phyloP scores from a whole-genome alignment of 371 early-diverging fungal genomes.

The Chytridium lagenaria region DNA sequence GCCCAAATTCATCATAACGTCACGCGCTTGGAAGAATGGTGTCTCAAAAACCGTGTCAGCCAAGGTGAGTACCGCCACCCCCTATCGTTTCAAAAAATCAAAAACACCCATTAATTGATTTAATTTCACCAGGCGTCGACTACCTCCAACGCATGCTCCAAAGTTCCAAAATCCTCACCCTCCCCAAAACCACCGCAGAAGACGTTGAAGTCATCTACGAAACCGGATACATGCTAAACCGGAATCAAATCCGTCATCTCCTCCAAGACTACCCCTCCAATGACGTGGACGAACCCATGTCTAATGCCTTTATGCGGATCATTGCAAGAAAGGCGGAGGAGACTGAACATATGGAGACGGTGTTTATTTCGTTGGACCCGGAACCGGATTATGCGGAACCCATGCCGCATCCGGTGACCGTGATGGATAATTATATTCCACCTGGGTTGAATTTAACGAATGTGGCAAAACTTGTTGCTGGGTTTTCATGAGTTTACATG shows the following conservation, averaged over 20 bases:
- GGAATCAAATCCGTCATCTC: slow-evolving; percentile 88
- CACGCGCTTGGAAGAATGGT: slow-evolving; percentile 40
- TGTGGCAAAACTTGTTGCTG: neutral
- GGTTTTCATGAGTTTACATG: too few relatives aligned
- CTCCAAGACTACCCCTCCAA: slow-evolving; percentile 58
- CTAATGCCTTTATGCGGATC: slow-evolving; percentile 78
- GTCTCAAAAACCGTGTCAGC: slow-evolving; percentile 7
- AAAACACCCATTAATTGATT: too few relatives aligned
- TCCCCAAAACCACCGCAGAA: slow-evolving; percentile 82
- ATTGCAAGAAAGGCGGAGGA: slow-evolving; percentile 77
- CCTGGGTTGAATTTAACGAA: neutral
- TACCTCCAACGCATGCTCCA: slow-evolving; percentile 26
- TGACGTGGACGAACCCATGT: slow-evolving; percentile 58
- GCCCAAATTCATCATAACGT: slow-evolving; percentile 42
- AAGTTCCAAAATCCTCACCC: slow-evolving; percentile 87
- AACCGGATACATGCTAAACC: slow-evolving; percentile 86
- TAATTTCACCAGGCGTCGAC: slow-evolving; percentile 15
- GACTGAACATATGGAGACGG: slow-evolving; percentile 75
- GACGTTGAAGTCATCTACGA: slow-evolving; percentile 92
- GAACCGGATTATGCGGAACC: slow-evolving; percentile 42
- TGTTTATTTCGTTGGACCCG: slow-evolving; percentile 71
- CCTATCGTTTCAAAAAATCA: neutral
- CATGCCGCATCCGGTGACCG: slow-evolving; percentile 1
- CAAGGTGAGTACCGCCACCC: slow-evolving; percentile 21
- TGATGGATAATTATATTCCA: neutral